Evolutionary conservation across 352 stramenopile genomes (phyloP), one percentile per base, ranked within the genome.

Genomic region (Elongisporangium anandrum): DNA sequence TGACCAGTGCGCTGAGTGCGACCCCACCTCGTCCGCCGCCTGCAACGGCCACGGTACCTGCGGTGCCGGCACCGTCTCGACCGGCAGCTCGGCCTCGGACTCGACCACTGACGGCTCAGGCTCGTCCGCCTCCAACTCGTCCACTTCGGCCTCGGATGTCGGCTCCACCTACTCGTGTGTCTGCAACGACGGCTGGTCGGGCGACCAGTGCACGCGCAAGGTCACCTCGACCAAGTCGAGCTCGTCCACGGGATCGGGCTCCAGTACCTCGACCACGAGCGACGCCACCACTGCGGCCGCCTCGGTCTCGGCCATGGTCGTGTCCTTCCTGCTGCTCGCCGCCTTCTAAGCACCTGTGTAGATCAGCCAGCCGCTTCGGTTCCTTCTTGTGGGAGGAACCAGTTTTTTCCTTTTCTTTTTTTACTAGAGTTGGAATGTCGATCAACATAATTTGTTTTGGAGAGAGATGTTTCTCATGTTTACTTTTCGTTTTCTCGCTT

Each of bases 1-100:
- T 26, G 59, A 87, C 69, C 80, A 92, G 67, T 92, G 83, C 52
- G 69, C 80, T 4, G 71, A 85, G 59, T 92, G 83, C 50, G 80
- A 92, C 65, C 74, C 77, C 0, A 57, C 34, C 8, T 86, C 73
- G 5, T 60, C 66, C 19, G 78, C 75, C 60, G 76, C 80, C 20
- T 92, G 82, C 72, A 80, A 77, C 58, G 73, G 69, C 56, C 66
- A 86, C 54, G 82, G 82, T 56, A 79, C 56, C 50, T 92, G 82
- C 53, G 59, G 79, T 21, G 64, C 70, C 17, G 71, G 69, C 38
- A 68, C 70, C 13, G 64, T 50, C 10, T 47, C 50, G 50, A 41
- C 61, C 48, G 52, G 61, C 8, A 54, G 62, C 22, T 73, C 70
- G 22, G 54, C 50, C 16, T 55, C 57, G 4, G 45, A 26, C 21